Percentiles rank a stretch among this genome's conserved stretches.
Evolutionary conservation across 305 asterid species (phyloP).

Genomic region (Andrographis paniculata): DNA sequence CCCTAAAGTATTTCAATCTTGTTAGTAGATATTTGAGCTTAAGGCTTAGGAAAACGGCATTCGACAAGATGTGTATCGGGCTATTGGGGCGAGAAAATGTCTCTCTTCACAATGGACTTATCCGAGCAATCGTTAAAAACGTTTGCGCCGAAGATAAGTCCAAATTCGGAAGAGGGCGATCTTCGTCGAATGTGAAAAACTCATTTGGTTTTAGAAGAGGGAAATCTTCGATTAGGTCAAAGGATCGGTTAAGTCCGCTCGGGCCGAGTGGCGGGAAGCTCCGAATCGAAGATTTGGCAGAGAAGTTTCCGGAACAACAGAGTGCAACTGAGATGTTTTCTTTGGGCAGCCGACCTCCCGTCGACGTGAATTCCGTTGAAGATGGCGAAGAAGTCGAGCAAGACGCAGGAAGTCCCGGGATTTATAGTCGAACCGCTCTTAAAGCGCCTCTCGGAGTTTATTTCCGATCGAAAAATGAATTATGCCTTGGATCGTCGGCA

Average conservation of each 20-base stretch:
- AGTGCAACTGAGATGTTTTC: constrained; percentile 50
- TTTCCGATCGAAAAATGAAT: constrained; percentile 23
- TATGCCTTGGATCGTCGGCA: constrained; percentile 20
- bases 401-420: constrained; percentile 29
- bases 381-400: constrained; percentile 62
- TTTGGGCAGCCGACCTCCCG: constrained; percentile 49
- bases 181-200: too few relatives aligned
- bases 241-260: constrained; percentile 39
- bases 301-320: constrained; percentile 38
- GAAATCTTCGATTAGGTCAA: constrained; percentile 30
- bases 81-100: constrained; percentile 46
- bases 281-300: constrained; percentile 25
- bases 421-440: constrained; percentile 37
- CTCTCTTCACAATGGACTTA: constrained; percentile 39
- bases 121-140: constrained; percentile 38
- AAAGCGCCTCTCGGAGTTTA: constrained; percentile 53
- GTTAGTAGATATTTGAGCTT: constrained; percentile 31
- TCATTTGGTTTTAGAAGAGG: constrained; percentile 27
- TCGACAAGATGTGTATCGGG: constrained; percentile 39
- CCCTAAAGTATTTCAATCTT: constrained; percentile 34
- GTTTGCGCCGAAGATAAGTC: constrained; percentile 20
- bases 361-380: constrained; percentile 54
- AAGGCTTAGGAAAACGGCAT: constrained; percentile 36
- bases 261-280: constrained; percentile 38
- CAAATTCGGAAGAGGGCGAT: too few relatives aligned